Evolutionary conservation across 164 flowering plant species (phyloP).

Genomic region (Warburgia ugandensis): DNA sequence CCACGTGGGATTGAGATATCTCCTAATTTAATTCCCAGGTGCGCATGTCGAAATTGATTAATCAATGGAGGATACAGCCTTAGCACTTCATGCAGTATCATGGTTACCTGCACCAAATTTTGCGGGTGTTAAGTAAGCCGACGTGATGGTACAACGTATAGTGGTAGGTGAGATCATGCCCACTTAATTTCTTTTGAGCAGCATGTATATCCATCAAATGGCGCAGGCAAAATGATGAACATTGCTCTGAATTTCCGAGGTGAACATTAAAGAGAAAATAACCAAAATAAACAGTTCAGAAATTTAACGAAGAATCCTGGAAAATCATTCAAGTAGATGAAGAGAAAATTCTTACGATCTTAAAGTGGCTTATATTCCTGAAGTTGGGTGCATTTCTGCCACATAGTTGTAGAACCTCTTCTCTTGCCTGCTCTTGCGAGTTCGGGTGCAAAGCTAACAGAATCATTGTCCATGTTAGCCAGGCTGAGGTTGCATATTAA

Average conservation of each 20-base stretch:
- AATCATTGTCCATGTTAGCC: constrained; percentile 19
- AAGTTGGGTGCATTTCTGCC: constrained; percentile 14
- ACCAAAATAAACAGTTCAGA: too few species aligned
- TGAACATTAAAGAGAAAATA: too few species aligned
- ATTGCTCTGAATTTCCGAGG: too few species aligned
- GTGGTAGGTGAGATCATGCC: too few species aligned
- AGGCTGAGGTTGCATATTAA: constrained; percentile 15
- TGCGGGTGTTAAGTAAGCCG: too few species aligned
- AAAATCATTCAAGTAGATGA: background rate
- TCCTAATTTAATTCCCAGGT: constrained; percentile 12
- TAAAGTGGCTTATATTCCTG: constrained; percentile 11
- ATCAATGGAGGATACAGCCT: constrained; percentile 17
- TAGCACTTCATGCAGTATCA: constrained; percentile 19
- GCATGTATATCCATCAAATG: too few species aligned
- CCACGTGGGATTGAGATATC: constrained; percentile 15
- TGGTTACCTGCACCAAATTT: constrained; percentile 14
- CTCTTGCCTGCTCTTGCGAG: constrained; percentile 16
- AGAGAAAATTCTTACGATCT: constrained; percentile 17
- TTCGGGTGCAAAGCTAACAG: constrained; percentile 9
- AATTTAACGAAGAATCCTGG: background rate
- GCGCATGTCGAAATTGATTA: background rate
- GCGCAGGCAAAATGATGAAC: too few species aligned
- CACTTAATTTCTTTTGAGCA: too few species aligned
- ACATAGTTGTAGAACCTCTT: constrained; percentile 13
- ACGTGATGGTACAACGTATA: too few species aligned